phyloP scores from a whole-genome alignment of 495 filamentous ascomycete genomes.

The Aspergillus asperescens region DNA sequence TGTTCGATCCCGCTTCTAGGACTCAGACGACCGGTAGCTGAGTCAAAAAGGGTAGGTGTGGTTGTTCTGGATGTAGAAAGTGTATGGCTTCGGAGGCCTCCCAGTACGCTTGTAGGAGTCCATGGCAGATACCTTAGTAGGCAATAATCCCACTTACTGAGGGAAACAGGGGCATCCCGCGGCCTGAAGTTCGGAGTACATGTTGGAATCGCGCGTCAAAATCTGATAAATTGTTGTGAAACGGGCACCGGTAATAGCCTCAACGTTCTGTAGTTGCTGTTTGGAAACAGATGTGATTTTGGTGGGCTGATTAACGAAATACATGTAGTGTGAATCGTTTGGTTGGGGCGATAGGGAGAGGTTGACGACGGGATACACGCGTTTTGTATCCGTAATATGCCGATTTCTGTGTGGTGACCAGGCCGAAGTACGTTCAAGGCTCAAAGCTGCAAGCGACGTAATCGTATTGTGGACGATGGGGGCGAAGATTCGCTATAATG shows the following conservation, averaged over 20 bases:
- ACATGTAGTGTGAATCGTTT: conserved; percentile 19
- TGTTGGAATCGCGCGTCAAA: conserved; percentile 18
- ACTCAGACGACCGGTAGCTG: background rate
- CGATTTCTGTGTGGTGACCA: background rate
- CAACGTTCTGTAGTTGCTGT: background rate
- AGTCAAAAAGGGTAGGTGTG: conserved; percentile 4
- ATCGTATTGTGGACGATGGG: background rate
- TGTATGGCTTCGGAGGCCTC: conserved; percentile 36
- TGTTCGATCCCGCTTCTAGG: background rate
- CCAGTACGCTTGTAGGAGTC: conserved; percentile 26
- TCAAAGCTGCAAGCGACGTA: background rate
- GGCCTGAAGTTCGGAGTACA: conserved; percentile 25
- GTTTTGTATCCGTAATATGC: conserved; percentile 6
- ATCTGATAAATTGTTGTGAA: background rate
- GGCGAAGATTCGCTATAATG: conserved; percentile 7
- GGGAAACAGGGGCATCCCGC: conserved; percentile 25
- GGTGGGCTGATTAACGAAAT: conserved; percentile 13
- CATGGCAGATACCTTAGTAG: conserved; percentile 35
- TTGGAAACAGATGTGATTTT: conserved; percentile 3
- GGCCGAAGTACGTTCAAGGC: background rate
- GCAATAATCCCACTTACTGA: conserved; percentile 27
- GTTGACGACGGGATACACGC: conserved; percentile 4
- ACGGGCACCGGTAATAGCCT: conserved; percentile 6
- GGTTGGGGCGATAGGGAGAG: background rate
- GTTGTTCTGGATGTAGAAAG: conserved; percentile 10